phyloP scores from a whole-genome alignment of 1,139 yeast species.

The Pichia sp. region DNA sequence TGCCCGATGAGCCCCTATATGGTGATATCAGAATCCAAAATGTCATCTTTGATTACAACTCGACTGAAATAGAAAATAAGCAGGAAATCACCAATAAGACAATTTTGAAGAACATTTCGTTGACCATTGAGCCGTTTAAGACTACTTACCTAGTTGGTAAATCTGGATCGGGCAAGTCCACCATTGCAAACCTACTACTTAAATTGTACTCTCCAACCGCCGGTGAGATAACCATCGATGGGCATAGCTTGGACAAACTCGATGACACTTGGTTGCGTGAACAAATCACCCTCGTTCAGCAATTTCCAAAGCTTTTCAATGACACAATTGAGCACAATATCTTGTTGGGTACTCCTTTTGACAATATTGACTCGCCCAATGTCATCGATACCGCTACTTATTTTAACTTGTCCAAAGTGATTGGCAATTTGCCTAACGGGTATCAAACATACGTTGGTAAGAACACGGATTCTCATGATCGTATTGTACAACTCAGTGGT shows the following conservation, averaged over 20 bases:
- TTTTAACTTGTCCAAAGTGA: conserved; percentile 42
- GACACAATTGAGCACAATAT: conserved; percentile 61
- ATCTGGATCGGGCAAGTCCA: conserved; percentile 92
- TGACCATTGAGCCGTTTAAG: conserved; percentile 39
- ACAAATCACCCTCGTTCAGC: conserved; percentile 69
- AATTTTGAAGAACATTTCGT: conserved; percentile 35
- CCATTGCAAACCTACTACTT: conserved; percentile 57
- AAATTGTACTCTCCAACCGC: conserved; percentile 40
- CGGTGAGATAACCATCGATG: conserved; percentile 55
- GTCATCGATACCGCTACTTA: conserved; percentile 40
- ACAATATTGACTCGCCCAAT: conserved; percentile 4
- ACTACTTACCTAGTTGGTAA: conserved; percentile 67
- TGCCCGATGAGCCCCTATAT: conserved; percentile 15
- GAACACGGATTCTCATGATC: conserved; percentile 1
- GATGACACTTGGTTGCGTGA: conserved; percentile 48
- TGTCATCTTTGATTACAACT: conserved; percentile 56
- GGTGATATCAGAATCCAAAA: conserved; percentile 46
- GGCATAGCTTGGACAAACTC: conserved; percentile 36
- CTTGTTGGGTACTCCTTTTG: conserved; percentile 32
- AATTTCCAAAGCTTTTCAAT: conserved; percentile 57
- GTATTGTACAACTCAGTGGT: conserved; percentile 56
- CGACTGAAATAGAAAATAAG: conserved; percentile 28
- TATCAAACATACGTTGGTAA: conserved; percentile 43
- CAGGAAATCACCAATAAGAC: not conserved
- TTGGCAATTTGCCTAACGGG: conserved; percentile 45